Evolutionary conservation across 192 early-diverging fungal genomes (phyloP), one percentile per base, ranked within the genome.

Genomic region (Haplosporangium gracile): DNA sequence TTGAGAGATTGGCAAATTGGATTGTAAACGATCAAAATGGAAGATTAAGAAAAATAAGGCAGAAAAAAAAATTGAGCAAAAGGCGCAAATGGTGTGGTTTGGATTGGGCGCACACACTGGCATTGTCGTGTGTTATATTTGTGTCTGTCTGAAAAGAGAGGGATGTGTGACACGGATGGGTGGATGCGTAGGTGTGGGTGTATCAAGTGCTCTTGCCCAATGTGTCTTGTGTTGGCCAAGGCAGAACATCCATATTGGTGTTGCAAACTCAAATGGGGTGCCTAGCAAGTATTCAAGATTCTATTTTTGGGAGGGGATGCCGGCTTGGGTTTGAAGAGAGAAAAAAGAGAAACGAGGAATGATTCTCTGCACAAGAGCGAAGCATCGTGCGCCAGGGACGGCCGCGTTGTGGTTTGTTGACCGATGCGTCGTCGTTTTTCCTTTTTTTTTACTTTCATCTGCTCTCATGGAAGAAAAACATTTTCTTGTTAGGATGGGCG

Each of bases 381-480:
- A 29, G 60, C 60, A 65, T 65, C 60, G 60, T 65, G 60, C 60
- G 60, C 60, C 60, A 65, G 60, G 29, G 60, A 65, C 13, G 60
- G 13, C 9, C 60, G 2, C 10, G 60, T 13, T 15, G 60, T 65
- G 60, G 60, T 6, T 32, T 13, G 26, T 34, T 26, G 60, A 65
- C 26, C 6, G 55, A 9, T 26, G 55, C 57, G 10, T 60, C n/a
- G 57, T 29, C 4, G 51, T 15, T 53, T 22, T 55, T 1, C 53
- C 24, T 15, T 20, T 63, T 63, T 32, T 32, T 32, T 65, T 34
- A n/a, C 4, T 65, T 65, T 11, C 32, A 15, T 32, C 9, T 13
- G 60, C 60, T 65, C 60, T 65, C 60, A 65, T 65, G 60, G 60
- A 65, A 65, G 2, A 29, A 4, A 51, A 18, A 5, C 15, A 18